phyloP scores from a whole-genome alignment of 2,329 filamentous ascomycete genomes.

The Botrytis cinerea region DNA sequence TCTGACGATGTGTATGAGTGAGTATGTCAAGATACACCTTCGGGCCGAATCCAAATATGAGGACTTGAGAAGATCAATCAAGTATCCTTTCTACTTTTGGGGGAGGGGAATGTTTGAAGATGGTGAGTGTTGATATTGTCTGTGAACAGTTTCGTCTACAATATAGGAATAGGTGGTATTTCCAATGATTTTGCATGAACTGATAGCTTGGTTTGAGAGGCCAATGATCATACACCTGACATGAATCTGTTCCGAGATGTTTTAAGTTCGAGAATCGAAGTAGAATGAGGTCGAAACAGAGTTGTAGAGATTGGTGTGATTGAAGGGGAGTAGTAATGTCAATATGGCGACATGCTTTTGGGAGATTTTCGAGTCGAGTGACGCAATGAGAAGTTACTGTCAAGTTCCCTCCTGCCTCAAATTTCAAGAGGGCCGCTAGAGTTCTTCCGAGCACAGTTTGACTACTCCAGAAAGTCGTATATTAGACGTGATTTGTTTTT shows the following conservation, averaged over 20 bases:
- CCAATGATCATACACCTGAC: constrained; percentile 27
- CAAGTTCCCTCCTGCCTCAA: constrained; percentile 3
- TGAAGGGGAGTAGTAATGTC: not conserved
- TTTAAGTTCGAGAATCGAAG: not conserved
- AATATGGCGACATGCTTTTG: not conserved
- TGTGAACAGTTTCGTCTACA: constrained; percentile 5
- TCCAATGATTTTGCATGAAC: constrained; percentile 28
- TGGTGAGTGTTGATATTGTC: constrained; percentile 19
- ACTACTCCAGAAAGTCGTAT: not conserved
- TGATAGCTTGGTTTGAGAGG: constrained; percentile 25
- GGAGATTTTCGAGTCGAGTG: not conserved
- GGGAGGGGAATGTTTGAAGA: not conserved
- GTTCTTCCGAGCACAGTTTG: not conserved
- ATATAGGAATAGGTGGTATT: not conserved
- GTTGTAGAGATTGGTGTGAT: constrained; percentile 11
- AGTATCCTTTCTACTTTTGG: not conserved
- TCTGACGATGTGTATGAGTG: not conserved
- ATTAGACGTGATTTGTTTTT: not conserved
- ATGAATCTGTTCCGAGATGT: not conserved
- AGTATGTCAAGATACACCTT: not conserved
- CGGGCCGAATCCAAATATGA: not conserved
- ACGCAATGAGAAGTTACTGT: not conserved
- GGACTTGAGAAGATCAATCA: not conserved
- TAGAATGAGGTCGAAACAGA: constrained; percentile 33
- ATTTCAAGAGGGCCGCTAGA: not conserved